phyloP scores from a whole-genome alignment of 2,329 filamentous ascomycete species.

The Alternaria brassicae region DNA sequence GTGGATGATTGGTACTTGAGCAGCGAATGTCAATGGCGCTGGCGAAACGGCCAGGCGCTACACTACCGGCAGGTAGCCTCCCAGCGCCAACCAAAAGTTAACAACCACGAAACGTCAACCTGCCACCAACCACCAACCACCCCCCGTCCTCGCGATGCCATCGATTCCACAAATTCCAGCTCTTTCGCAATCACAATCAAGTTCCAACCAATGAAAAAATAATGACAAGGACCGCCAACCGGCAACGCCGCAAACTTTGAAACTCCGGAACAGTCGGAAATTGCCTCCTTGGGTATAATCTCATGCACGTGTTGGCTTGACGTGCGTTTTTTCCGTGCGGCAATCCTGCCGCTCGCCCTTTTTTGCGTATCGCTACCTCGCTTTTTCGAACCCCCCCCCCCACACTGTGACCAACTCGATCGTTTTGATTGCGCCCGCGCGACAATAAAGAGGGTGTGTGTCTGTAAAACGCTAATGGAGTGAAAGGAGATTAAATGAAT shows the following conservation, averaged over 20 bases:
- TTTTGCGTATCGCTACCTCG: constrained; percentile 5
- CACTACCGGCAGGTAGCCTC: too few species aligned
- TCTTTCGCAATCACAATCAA: constrained; percentile 13
- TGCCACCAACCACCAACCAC: not conserved
- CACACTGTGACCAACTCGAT: constrained; percentile 11
- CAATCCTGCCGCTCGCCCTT: constrained; percentile 8
- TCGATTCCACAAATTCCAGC: constrained; percentile 15
- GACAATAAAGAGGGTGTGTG: constrained; percentile 14
- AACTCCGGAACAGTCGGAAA: constrained; percentile 24
- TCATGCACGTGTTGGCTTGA: constrained; percentile 19
- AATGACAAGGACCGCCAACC: constrained; percentile 8
- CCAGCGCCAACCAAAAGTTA: too few species aligned
- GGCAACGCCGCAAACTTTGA: constrained; percentile 14
- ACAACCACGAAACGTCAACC: not conserved
- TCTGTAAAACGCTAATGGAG: constrained; percentile 6
- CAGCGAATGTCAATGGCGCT: not conserved
- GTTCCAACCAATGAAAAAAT: constrained; percentile 14
- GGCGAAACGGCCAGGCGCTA: not conserved
- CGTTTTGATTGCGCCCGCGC: constrained; percentile 24
- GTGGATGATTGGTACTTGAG: not conserved
- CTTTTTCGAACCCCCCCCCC: not conserved
- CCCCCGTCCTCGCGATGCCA: constrained; percentile 25
- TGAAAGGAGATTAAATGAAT: constrained; percentile 16
- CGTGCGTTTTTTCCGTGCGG: constrained; percentile 2
- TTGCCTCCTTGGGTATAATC: constrained; percentile 24